Evolutionary conservation across 805 yeast species (phyloP), one percentile per base, ranked within the genome.

Genomic region (Lipomyces orientalis): DNA sequence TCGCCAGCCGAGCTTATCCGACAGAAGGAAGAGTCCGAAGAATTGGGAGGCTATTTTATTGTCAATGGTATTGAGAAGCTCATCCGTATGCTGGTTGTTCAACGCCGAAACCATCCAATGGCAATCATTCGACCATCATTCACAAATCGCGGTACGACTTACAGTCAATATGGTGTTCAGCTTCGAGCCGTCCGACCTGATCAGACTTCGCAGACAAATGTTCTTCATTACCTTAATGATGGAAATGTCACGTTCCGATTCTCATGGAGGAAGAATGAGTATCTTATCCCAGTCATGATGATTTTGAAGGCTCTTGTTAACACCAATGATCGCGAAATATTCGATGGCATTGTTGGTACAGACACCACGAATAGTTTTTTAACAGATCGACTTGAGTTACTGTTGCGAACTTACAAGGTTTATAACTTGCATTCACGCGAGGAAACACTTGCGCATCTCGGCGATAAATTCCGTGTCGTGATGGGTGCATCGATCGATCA

Each of bases 51-150:
- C 52, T 95, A 95, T 79, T 95, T 95, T 79, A 86, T 93, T 73
- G 93, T 94, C 69, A 94, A 94, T 78, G 99, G 99, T 83, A 93
- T 94, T 74, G 99, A 95, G 80, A 95, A 95, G 80, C 84, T 95
- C 75, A 87, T 95, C 75, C 91, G 99, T 81, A 92, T 95, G 98
- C 87, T 95, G 79, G 92, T 95, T 82, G 98, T 95, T 22, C 99
- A 94, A 81, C 89, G 98, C 79, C 87, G 99, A 80, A 95, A 95
- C 79, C 98, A 93, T 77, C 97, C 98, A 31, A 92, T 95, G 97
- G 98, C 98, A 12, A 87, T 95, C 75, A 89, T 93, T 67, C 91
- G 99, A 82, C 96, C 97, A 43, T 90, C 97, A 10, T 95, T 94
- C 76, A 89, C 89, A 61, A 93, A 93, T 81, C 89, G 99, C 85